phyloP scores from a whole-genome alignment of 192 early-diverging fungal genomes.

The Coemansia sp. region DNA sequence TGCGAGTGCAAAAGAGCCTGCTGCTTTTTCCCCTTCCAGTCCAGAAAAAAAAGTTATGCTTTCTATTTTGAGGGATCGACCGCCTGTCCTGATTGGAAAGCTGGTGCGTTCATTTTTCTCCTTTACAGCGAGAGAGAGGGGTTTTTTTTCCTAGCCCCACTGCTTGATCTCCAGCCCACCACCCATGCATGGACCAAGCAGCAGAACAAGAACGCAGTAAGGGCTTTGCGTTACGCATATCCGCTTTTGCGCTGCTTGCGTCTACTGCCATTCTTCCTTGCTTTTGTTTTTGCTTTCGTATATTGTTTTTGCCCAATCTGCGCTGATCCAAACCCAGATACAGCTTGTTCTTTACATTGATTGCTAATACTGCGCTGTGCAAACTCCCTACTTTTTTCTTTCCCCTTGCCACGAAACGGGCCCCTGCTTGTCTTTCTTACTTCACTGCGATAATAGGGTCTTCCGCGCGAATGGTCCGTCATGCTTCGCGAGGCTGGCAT shows the following conservation, averaged over 20 bases:
- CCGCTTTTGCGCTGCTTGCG: not conserved
- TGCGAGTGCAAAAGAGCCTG: too few species aligned
- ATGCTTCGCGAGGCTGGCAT: slow-evolving; percentile 93
- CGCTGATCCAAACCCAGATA: slow-evolving; percentile 5
- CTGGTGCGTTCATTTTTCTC: not conserved
- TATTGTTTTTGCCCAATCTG: not conserved
- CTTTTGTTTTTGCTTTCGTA: not conserved
- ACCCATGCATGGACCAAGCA: not conserved
- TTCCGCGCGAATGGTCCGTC: slow-evolving; percentile 91
- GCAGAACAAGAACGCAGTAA: not conserved
- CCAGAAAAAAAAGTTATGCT: slow-evolving; percentile 3
- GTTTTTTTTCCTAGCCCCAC: too few species aligned
- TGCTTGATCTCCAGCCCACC: too few species aligned
- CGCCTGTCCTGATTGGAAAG: slow-evolving; percentile 8
- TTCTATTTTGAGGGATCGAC: slow-evolving; percentile 9
- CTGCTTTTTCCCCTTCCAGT: not conserved
- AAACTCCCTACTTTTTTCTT: not conserved
- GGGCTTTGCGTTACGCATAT: not conserved
- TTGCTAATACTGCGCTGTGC: not conserved
- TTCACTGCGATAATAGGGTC: slow-evolving; percentile 64
- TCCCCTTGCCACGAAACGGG: not conserved
- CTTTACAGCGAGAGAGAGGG: too few species aligned
- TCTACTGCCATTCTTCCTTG: not conserved
- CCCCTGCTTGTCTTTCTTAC: not conserved
- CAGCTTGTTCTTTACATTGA: not conserved